Base-by-base conservation (phyloP, 805 yeast species). In the Nakazawaea wyomingensis region DNA sequence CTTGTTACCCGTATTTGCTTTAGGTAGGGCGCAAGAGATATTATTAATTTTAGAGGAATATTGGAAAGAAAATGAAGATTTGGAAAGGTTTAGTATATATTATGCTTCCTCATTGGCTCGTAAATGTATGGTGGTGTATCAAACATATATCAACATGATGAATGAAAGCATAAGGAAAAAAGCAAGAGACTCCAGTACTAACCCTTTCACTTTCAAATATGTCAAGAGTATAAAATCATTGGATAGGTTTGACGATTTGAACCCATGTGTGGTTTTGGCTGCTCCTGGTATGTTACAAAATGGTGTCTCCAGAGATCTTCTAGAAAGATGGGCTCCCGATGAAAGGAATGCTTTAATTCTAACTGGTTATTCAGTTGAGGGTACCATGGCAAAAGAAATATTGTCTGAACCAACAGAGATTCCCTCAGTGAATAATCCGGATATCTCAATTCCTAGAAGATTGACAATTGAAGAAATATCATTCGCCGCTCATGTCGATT, bases 401-500 rank as follows among this genome's bases (percentile, higher is more conserved):
- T 68, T 93, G 50, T 78, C 88, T 20, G 97, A 90, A 54, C 99
- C 99, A 1, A 77, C 78, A 30, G 85, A 87, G n/a, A 87, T 93
- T 38, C 95, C 93, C 1, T 83, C 97, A 0, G 66, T 79, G 19
- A 67, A 71, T n/a, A 87, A 86, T 51, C 86, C 95, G 0, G 96
- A 89, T 48, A 66, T 81, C 16, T 76, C 79, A 46, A 83, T 93
- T 32, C 97, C 98, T 4, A 78, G 99, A 56, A 73, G 97, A 50
- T 65, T 95, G 44, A 77, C 76, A 37, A 82, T 93, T 14, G 97
- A 91, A 50, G 99, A 93, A 61, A 83, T 93, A 4, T 90, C 98
- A 1, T 93, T 93, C 71, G 98, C 99, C n/a, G 99, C 99, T 0
- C 99, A 93, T 63, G 99, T 93, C 18, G 99, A 93, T 59, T 93